Evolutionary conservation across 2,329 filamentous ascomycete genomes (phyloP).

Genomic region (Clonostachys solani): DNA sequence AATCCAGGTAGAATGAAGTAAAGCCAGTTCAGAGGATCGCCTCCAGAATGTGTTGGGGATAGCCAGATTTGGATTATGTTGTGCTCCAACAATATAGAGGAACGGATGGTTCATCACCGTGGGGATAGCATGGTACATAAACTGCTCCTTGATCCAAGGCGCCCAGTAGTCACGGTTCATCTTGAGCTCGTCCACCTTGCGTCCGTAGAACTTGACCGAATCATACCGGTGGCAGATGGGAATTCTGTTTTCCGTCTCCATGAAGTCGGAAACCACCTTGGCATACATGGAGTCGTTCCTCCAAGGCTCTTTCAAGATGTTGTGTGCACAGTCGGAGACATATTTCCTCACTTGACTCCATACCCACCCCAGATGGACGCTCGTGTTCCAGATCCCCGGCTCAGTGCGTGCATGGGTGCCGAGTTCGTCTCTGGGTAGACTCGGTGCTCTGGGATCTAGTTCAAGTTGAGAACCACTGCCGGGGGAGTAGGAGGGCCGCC

Average conservation of each 20-base stretch:
- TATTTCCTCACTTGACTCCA: constrained; percentile 43
- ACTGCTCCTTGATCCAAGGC: constrained; percentile 47
- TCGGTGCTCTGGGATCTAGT: constrained; percentile 26
- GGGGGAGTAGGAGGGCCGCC: constrained; percentile 27
- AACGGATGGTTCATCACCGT: constrained; percentile 50
- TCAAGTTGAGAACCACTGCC: constrained; percentile 13
- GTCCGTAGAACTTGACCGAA: constrained; percentile 46
- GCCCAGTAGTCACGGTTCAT: constrained; percentile 42
- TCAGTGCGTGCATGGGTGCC: constrained; percentile 32
- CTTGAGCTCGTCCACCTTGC: constrained; percentile 37
- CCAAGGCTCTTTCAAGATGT: constrained; percentile 44
- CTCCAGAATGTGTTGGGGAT: constrained; percentile 52
- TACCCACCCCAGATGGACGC: constrained; percentile 43
- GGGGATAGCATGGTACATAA: constrained; percentile 46
- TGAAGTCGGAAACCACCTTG: constrained; percentile 43
- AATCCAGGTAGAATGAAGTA: constrained; percentile 49
- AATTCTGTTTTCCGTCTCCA: constrained; percentile 42
- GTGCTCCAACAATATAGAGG: constrained; percentile 45
- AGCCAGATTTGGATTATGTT: constrained; percentile 44
- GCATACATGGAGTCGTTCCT: constrained; percentile 46
- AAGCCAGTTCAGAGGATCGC: constrained; percentile 42
- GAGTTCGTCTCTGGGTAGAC: constrained; percentile 36
- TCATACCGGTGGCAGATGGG: constrained; percentile 48
- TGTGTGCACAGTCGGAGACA: constrained; percentile 40
- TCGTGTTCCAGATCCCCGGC: constrained; percentile 44